Percentiles rank a stretch among this genome's conserved stretches.
Evolutionary conservation across 108 stramenopile species (phyloP).

Genomic region (Parietichytrium sp.): DNA sequence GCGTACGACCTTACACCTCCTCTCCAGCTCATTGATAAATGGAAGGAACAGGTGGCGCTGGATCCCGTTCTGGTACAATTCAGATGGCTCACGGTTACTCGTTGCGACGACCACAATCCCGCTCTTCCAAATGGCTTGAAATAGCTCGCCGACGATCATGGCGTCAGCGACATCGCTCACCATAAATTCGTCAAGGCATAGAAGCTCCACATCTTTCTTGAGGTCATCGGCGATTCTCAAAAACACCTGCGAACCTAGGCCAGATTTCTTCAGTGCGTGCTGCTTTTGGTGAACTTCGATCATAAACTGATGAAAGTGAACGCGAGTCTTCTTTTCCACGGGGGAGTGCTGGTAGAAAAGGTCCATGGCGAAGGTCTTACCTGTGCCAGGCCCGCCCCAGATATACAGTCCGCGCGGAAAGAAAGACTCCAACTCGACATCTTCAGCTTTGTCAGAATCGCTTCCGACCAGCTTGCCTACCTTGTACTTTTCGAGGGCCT

Average conservation of each 20-base stretch:
- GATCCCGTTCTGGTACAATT: slow-evolving; percentile 89
- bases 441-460: too few species aligned
- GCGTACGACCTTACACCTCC: slow-evolving; percentile 71
- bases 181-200: slow-evolving; percentile 98
- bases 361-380: slow-evolving; percentile 94
- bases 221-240: slow-evolving; percentile 69
- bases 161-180: slow-evolving; percentile 95
- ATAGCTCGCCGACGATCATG: slow-evolving; percentile 74
- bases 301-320: slow-evolving; percentile 94
- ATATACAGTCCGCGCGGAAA: slow-evolving; percentile 71
- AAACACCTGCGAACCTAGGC: slow-evolving; percentile 47
- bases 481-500: too few species aligned
- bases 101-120: slow-evolving; percentile 87
- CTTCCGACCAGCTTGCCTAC: too few species aligned
- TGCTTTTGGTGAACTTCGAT: slow-evolving; percentile 74
- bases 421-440: too few species aligned
- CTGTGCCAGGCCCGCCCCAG: slow-evolving; percentile 88
- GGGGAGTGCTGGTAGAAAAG: slow-evolving; percentile 70
- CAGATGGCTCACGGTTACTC: slow-evolving; percentile 81
- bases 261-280: slow-evolving; percentile 70
- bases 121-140: slow-evolving; percentile 62
- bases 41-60: slow-evolving; percentile 89
- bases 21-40: slow-evolving; percentile 76
- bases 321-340: slow-evolving; percentile 69
- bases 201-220: slow-evolving; percentile 63